phyloP scores from a whole-genome alignment of 306 rosid species.

The Corylus heterophylla region DNA sequence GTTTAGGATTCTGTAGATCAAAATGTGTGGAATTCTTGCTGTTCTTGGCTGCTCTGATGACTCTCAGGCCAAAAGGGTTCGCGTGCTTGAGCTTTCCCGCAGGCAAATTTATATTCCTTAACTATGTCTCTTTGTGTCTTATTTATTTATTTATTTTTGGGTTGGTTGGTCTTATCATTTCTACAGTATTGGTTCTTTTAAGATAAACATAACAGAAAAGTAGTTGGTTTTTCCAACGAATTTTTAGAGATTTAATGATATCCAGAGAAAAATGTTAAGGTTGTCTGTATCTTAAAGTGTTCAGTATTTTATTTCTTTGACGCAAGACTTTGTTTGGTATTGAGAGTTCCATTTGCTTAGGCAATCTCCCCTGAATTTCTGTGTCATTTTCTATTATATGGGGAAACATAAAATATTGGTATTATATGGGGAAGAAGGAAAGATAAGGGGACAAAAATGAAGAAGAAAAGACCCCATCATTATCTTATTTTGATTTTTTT shows the following conservation, averaged over 20 bases:
- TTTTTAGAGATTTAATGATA: neutral
- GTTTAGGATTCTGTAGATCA: neutral
- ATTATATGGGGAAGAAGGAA: too few relatives aligned
- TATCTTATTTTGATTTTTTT: too few relatives aligned
- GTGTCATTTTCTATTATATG: too few relatives aligned
- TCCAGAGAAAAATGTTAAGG: neutral
- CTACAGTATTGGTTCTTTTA: neutral
- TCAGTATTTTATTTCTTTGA: neutral
- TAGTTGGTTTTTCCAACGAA: neutral
- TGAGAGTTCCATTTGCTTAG: neutral
- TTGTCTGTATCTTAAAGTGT: neutral
- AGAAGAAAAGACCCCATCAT: too few relatives aligned
- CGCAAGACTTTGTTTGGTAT: neutral
- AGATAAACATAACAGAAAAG: neutral
- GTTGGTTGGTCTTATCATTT: neutral
- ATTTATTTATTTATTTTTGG: neutral
- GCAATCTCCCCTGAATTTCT: neutral
- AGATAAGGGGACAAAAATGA: too few relatives aligned
- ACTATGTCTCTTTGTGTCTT: neutral
- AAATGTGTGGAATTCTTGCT: conserved; percentile 97
- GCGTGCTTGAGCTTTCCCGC: conserved; percentile 61
- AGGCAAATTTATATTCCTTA: neutral
- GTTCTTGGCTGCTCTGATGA: conserved; percentile 89
- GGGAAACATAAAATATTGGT: too few relatives aligned
- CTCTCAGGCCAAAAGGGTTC: conserved; percentile 81